phyloP scores from a whole-genome alignment of 2,329 filamentous ascomycete genomes.

The Podosphaera aphanis region DNA sequence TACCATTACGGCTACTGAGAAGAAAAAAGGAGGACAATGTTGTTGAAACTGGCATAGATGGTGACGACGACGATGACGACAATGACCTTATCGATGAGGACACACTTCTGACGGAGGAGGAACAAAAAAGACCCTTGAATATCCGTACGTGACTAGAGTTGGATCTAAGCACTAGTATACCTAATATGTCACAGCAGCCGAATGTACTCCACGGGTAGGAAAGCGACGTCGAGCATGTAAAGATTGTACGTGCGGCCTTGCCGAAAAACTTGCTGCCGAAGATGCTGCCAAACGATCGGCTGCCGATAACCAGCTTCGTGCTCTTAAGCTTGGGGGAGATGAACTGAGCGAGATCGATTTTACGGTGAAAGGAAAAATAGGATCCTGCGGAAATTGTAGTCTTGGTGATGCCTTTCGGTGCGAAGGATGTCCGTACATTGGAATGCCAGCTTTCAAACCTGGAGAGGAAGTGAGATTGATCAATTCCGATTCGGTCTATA shows the following conservation, averaged over 20 bases:
- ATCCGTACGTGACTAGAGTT: slow-evolving; percentile 41
- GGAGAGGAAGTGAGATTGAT: slow-evolving; percentile 79
- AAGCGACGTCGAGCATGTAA: slow-evolving; percentile 89
- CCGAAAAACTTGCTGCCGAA: slow-evolving; percentile 65
- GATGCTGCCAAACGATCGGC: slow-evolving; percentile 43
- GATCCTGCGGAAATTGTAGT: slow-evolving; percentile 82
- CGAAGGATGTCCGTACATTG: slow-evolving; percentile 59
- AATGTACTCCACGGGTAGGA: slow-evolving; percentile 68
- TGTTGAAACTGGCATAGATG: slow-evolving; percentile 18
- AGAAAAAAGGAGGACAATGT: slow-evolving; percentile 20
- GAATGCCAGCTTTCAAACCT: slow-evolving; percentile 85
- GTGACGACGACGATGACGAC: slow-evolving; percentile 34
- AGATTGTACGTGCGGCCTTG: slow-evolving; percentile 88
- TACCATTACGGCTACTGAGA: slow-evolving; percentile 28
- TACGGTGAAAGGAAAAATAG: slow-evolving; percentile 89
- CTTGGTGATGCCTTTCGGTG: slow-evolving; percentile 76
- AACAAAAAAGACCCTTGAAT: slow-evolving; percentile 52
- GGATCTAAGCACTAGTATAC: slow-evolving; percentile 2
- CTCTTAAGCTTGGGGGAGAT: slow-evolving; percentile 47
- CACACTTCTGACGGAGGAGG: slow-evolving; percentile 61
- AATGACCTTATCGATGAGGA: slow-evolving; percentile 87
- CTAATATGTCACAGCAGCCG: slow-evolving; percentile 47
- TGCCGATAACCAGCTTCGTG: slow-evolving; percentile 39
- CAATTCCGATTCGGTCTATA: too few species aligned
- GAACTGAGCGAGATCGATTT: slow-evolving; percentile 87